Base-by-base conservation (phyloP, 2,329 filamentous ascomycete genomes). In the Trichophyton simii region DNA sequence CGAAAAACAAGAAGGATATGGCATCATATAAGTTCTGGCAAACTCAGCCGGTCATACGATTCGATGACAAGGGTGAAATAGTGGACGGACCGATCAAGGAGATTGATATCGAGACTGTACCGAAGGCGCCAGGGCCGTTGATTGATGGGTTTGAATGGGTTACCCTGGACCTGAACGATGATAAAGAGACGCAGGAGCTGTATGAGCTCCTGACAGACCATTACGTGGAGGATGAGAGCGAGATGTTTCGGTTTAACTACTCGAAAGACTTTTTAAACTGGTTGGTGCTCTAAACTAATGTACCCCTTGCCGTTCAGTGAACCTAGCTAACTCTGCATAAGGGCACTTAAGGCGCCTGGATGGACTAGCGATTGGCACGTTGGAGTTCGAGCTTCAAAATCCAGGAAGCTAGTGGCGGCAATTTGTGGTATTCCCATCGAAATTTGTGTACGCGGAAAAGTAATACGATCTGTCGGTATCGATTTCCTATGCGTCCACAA, bases 401-500 rank as follows among this genome's bases (percentile, higher is more conserved):
- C 89, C 46, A 84, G 84, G 69, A 95, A 92, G 72, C 84, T 99
- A 15, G 91, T 96, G 59, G 94, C 91, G 61, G 96, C 95, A 75
- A 97, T 99, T 72, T 95, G 91, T 46, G 94, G 91, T 67, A 89
- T 97, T 54, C 94, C 94, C 0, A 86, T 94, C 63, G 82, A 86
- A 66, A 79, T 99, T 62, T 86, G 87, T 59, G 86, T 99, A 50
- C 88, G 91, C 65, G 80, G 87, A 63, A 88, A 88, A 63, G 77
- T 83, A 62, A 77, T 99, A 63, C 83, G 85, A 65, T 87, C 88
- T 67, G 91, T 89, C 57, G 94, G 99, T 74, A 94, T 99, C 76
- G 99, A 99, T 79, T 99, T 97, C 77, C 86, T 99, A 66, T 95
- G 91, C 71, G 87, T 99, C 61, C 94, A 99, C 81, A 97, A 97